Evolutionary conservation across 1,284 basidiomycete species (phyloP).

Genomic region (Dichomitus squalens): DNA sequence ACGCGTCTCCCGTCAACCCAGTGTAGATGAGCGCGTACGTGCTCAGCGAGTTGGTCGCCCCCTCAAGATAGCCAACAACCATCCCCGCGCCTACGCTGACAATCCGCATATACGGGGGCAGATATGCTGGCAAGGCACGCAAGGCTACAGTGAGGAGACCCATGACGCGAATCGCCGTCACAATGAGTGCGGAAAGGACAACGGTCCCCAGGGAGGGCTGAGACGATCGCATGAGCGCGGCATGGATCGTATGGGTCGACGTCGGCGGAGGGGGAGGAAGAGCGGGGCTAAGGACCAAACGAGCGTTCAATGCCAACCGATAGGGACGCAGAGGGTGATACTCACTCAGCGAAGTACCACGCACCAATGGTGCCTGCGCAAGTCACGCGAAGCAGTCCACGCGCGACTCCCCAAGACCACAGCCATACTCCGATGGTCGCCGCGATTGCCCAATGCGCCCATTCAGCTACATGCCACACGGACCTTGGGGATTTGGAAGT

Average conservation of each 20-base stretch:
- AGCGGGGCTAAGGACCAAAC: slow-evolving; percentile 43
- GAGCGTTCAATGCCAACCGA: background rate
- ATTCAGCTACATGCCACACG: slow-evolving; percentile 78
- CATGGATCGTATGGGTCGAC: slow-evolving; percentile 74
- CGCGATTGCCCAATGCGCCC: slow-evolving; percentile 83
- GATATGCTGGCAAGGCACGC: slow-evolving; percentile 56
- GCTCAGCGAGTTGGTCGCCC: slow-evolving; percentile 74
- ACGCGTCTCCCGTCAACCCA: slow-evolving; percentile 84
- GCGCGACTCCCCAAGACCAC: slow-evolving; percentile 89
- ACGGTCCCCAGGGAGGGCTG: slow-evolving; percentile 84
- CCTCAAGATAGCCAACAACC: slow-evolving; percentile 59
- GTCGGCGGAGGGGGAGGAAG: slow-evolving; percentile 51
- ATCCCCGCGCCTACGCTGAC: slow-evolving; percentile 43
- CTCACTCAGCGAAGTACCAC: slow-evolving; percentile 90
- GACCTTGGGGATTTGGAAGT: slow-evolving; percentile 37
- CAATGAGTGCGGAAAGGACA: slow-evolving; percentile 74
- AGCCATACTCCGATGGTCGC: slow-evolving; percentile 75
- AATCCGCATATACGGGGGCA: slow-evolving; percentile 48
- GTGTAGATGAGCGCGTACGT: slow-evolving; percentile 84
- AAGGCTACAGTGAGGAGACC: slow-evolving; percentile 51
- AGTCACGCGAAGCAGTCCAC: slow-evolving; percentile 79
- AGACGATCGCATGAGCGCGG: slow-evolving; percentile 77
- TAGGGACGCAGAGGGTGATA: slow-evolving; percentile 5
- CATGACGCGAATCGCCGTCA: slow-evolving; percentile 68
- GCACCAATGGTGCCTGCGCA: slow-evolving; percentile 86